Evolutionary conservation across 2,329 filamentous ascomycete genomes (phyloP), one percentile per base, ranked within the genome.

Genomic region (Colletotrichum sp.): DNA sequence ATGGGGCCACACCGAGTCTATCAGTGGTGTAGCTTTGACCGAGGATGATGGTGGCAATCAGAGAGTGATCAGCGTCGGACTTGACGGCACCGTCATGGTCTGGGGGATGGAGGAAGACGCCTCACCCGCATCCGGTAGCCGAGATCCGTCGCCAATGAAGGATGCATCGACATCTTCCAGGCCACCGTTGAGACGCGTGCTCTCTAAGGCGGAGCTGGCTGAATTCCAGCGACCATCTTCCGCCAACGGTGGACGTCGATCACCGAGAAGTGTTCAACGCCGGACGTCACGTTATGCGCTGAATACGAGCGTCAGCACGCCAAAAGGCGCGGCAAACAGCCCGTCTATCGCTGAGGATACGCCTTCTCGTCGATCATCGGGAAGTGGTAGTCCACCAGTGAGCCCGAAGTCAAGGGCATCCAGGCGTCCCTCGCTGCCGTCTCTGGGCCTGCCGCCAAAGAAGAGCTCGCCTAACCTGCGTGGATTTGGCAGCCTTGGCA

Each of bases 1-100:
- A 85, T 98, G 96, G 91, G 97, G 97, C 2, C 97, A 99, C 79
- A 98, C 96, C 0, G 96, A 98, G 81, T 94, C 96, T 10, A 95
- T 99, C 77, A 98, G 95, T 67, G 96, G 96, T 75, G 92, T 97
- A 21, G 90, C 94, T 5, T 85, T 98, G 21, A 83, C 96, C 13
- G 91, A 94, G 70, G 88, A 88, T 9, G 87, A 89, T 1, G 89
- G 91, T 18, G 86, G 88, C 18, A 85, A 86, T 30, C 89, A 90
- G 68, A 90, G 89, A 75, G 85, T 95, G 56, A 90, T 96, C 68
- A 96, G 93, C 78, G 94, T 94, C 36, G 95, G 94, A 3, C 91
- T 94, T 7, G 95, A 97, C 82, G 94, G 94, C 2, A 95, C 94
- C 0, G 93, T 96, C 77, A 96, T 96, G 94, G 91, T 96, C 32